These are phyloP conservation scores for Fusarium nodosum DNA, from an alignment of 2,329 filamentous ascomycete species.

Conservation along the genomic window DNA sequence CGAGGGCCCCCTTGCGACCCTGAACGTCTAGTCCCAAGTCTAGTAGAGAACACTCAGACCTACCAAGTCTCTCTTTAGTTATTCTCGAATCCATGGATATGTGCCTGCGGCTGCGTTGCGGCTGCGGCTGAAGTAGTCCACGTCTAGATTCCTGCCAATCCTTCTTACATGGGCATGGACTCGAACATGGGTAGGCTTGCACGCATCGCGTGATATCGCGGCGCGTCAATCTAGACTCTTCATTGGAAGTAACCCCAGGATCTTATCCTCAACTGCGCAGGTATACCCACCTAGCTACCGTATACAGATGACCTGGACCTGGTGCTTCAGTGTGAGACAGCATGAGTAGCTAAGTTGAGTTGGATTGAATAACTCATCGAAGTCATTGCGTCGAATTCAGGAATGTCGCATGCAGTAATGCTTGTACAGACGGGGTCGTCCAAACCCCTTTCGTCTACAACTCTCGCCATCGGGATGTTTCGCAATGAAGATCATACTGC, in stretches of 20 bases:
- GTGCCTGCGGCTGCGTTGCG: conserved; percentile 15
- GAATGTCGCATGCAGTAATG: conserved; percentile 22
- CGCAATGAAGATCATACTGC: conserved; percentile 22
- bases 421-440: conserved; percentile 17
- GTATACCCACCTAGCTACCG: conserved; percentile 3
- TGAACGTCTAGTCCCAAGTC: not conserved
- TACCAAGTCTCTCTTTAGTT: not conserved
- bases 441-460: conserved; percentile 6
- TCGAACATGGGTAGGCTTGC: conserved; percentile 10
- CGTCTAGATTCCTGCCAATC: conserved; percentile 3
- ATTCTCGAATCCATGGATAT: conserved; percentile 26
- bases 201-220: conserved; percentile 3
- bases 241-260: conserved; percentile 24
- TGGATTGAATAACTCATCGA: conserved; percentile 44
- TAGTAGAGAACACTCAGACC: not conserved
- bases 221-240: not conserved
- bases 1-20: conserved; percentile 26
- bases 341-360: conserved; percentile 2
- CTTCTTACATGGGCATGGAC: not conserved
- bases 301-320: conserved; percentile 13
- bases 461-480: conserved; percentile 35
- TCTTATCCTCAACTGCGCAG: conserved; percentile 31
- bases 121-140: conserved; percentile 10
- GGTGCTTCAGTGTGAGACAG: conserved; percentile 45
- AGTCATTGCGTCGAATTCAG: conserved; percentile 5